Percentiles rank a stretch among this genome's conserved stretches.
phyloP scores from a whole-genome alignment of 2,329 filamentous ascomycete genomes.

The Triangularia verruculosa region DNA sequence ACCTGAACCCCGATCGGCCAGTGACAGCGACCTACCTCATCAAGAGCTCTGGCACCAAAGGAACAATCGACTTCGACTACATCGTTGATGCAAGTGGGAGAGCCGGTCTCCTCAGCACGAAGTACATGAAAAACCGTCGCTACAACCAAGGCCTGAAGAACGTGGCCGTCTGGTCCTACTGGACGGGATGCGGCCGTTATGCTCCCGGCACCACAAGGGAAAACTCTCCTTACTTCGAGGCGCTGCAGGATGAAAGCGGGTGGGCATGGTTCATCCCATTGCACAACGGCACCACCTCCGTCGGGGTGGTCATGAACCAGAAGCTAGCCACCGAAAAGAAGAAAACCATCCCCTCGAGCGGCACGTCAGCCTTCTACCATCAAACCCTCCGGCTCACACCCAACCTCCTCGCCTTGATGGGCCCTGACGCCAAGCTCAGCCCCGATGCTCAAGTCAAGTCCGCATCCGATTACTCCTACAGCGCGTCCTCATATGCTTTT shows the following conservation, averaged over 20 bases:
- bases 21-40: constrained; percentile 36
- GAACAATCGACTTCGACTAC: constrained; percentile 45
- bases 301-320: constrained; percentile 44
- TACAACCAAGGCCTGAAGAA: constrained; percentile 49
- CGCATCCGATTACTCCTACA: constrained; percentile 49
- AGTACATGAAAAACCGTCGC: constrained; percentile 47
- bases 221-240: constrained; percentile 44
- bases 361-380: constrained; percentile 34
- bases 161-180: constrained; percentile 50
- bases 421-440: constrained; percentile 26
- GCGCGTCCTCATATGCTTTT: constrained; percentile 41
- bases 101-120: constrained; percentile 43
- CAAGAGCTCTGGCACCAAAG: constrained; percentile 35
- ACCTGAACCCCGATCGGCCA: constrained; percentile 30
- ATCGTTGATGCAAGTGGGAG: constrained; percentile 49
- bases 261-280: constrained; percentile 52
- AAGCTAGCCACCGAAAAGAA: constrained; percentile 37
- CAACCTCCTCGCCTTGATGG: constrained; percentile 32
- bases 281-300: constrained; percentile 43
- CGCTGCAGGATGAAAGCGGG: constrained; percentile 44
- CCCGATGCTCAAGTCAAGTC: constrained; percentile 38
- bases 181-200: constrained; percentile 36
- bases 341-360: constrained; percentile 24
- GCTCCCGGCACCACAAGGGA: constrained; percentile 36
- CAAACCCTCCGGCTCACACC: constrained; percentile 36